Base-by-base conservation (phyloP, 257 asterid genomes). In the Datura wrightii region DNA sequence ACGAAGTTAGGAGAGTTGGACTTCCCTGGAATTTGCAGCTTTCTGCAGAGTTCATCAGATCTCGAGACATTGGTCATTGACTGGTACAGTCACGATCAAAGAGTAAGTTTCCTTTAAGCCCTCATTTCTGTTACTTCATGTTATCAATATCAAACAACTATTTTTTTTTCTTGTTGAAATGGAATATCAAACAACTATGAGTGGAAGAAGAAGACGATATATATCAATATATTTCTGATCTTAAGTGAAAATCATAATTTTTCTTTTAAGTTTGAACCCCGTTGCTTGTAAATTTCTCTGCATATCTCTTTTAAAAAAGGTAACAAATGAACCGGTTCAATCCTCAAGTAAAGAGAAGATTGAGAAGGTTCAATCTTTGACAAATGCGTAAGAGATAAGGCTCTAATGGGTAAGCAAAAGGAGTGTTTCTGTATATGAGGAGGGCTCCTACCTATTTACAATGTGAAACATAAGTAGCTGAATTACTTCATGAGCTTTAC, bases 261-360 rank as follows among this genome's bases (percentile, higher is more conserved):
- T 10, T 31, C 44, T 3, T 65, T 34, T 2, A 31, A 6, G 13
- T 65, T 34, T 65, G 13, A 34, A 65, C 72, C n/a, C 0, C 2
- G 44, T 62, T 62, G 16, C 41, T 65, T 65, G 72, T 65, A 34
- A 34, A 60, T 31, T 62, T 62, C 69, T 10, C 14, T 2, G 31
- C 24, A 0, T 42, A 8, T 0, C 76, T 66, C 76, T 37, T 65
- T 39, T 0, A 18, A 48, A 66, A 3, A 36, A 37, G 50, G 76
- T 66, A 69, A 41, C 14, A 69, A 39, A 15, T 16, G 14, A 16
- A 69, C 53, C 3, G 1, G 34, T 41, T 69, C 53, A 69, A 16
- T 69, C 34, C 79, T 69, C 34, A 41, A 69, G 79, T 69, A 67
- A 39, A 67, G 36, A 69, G 34, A 69, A 69, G 24, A 69, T 69